Conservation (phyloP, 2,329 filamentous ascomycete genomes). For the Ophiostoma ulmi region DNA sequence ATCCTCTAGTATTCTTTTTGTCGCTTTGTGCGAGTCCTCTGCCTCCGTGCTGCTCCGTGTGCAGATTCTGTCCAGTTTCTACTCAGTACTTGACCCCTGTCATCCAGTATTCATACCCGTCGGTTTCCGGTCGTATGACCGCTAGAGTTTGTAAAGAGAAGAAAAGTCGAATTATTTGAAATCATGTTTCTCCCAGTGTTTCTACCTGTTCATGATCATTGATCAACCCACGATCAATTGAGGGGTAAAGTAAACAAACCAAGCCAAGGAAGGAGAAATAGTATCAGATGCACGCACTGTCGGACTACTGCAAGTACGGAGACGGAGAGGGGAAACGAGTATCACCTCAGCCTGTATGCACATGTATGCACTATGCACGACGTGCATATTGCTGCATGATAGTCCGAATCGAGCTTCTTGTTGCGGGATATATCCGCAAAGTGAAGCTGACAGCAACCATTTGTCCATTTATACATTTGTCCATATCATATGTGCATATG, state of each 20-base stretch:
- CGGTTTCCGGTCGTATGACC: slow-evolving; percentile 6
- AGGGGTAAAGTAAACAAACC: slow-evolving; percentile 5
- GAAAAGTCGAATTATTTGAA: neutral
- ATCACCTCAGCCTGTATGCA: slow-evolving; percentile 5
- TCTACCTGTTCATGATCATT: neutral
- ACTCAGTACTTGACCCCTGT: neutral
- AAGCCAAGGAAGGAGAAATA: neutral
- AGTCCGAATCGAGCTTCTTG: neutral
- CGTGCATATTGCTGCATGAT: slow-evolving; percentile 10
- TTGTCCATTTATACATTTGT: neutral
- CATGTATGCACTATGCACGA: slow-evolving; percentile 7
- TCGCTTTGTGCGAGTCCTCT: neutral
- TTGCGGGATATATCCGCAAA: neutral
- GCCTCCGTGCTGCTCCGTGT: neutral
- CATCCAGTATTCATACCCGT: neutral
- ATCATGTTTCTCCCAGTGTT: neutral
- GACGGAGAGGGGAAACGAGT: neutral
- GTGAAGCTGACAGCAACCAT: too few relatives aligned
- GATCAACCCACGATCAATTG: neutral
- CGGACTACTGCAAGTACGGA: neutral
- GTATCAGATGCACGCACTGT: neutral
- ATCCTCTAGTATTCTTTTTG: neutral
- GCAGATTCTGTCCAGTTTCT: neutral
- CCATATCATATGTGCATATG: neutral
- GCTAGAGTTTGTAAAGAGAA: neutral